A percentile compares a stretch with the other conserved stretches of the same genome.
Evolutionary conservation across 139 green algal genomes (phyloP).

Genomic region (Medakamo hakoo): DNA sequence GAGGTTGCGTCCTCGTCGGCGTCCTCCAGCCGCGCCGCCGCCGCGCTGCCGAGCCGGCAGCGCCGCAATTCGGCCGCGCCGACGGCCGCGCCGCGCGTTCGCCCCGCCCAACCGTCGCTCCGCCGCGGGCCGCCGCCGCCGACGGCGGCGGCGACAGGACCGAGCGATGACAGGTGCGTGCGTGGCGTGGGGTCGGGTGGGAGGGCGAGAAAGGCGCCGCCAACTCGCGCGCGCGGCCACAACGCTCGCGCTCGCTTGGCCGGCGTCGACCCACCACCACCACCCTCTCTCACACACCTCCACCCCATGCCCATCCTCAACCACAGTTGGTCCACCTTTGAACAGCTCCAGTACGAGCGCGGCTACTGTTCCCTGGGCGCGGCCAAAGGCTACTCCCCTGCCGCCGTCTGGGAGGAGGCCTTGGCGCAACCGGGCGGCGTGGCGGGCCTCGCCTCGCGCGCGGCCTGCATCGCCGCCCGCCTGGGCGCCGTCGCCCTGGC

Average conservation of each 20-base stretch:
- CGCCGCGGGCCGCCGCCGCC: no score
- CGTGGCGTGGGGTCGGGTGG: background rate
- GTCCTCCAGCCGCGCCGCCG: background rate
- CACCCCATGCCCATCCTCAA: background rate
- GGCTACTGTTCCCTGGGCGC: background rate
- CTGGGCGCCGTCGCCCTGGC: background rate
- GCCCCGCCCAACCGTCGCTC: background rate
- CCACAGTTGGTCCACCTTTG: background rate
- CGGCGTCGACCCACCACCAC: background rate
- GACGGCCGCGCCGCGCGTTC: no score
- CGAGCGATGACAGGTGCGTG: background rate
- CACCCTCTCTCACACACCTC: background rate
- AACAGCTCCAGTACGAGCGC: background rate
- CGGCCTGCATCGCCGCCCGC: background rate
- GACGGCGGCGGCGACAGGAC: background rate
- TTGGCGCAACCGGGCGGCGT: background rate
- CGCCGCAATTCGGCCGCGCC: no score
- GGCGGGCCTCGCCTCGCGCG: background rate
- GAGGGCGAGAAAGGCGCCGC: background rate
- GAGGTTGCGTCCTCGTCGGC: no score
- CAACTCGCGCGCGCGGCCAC: background rate
- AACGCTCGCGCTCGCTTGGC: background rate
- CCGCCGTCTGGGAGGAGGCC: background rate
- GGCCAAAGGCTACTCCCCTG: background rate
- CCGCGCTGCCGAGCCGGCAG: no score